Evolutionary conservation across 2,329 filamentous ascomycete species (phyloP).

Genomic region (Myrmaecium sp.): DNA sequence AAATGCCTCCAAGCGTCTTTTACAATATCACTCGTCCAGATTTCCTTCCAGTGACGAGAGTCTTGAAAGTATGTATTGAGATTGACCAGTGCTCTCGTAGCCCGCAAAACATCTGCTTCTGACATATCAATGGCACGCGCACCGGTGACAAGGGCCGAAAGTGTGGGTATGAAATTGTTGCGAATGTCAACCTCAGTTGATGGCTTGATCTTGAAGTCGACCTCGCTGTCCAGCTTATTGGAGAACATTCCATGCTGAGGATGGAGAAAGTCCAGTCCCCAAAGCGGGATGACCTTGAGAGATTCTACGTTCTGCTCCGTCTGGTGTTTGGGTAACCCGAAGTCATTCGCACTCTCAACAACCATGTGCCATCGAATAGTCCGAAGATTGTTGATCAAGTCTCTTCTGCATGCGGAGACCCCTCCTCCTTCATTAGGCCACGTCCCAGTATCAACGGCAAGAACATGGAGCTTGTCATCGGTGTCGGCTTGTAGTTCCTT

Average conservation of each 20-base stretch:
- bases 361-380: conserved; percentile 27
- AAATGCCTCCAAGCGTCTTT: conserved; percentile 29
- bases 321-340: conserved; percentile 25
- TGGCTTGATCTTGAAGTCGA: conserved; percentile 19
- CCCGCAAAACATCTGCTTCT: conserved; percentile 21
- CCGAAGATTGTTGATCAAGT: conserved; percentile 25
- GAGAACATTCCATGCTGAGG: conserved; percentile 25
- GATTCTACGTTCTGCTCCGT: conserved; percentile 27
- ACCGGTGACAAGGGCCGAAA: conserved; percentile 23
- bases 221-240: conserved; percentile 23
- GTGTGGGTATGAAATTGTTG: conserved; percentile 22
- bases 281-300: conserved; percentile 24
- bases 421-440: conserved; percentile 27
- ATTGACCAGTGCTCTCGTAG: conserved; percentile 23
- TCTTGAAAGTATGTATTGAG: conserved; percentile 29
- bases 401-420: conserved; percentile 24
- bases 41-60: conserved; percentile 28
- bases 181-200: conserved; percentile 20
- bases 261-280: conserved; percentile 26
- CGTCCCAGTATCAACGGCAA: conserved; percentile 24
- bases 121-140: conserved; percentile 22
- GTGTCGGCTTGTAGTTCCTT: conserved; percentile 29
- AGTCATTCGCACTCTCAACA: conserved; percentile 26
- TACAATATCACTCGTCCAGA: conserved; percentile 30
- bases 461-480: conserved; percentile 21